Base-by-base conservation (phyloP, 2,329 filamentous ascomycete genomes). In the Metarhizium rileyi region DNA sequence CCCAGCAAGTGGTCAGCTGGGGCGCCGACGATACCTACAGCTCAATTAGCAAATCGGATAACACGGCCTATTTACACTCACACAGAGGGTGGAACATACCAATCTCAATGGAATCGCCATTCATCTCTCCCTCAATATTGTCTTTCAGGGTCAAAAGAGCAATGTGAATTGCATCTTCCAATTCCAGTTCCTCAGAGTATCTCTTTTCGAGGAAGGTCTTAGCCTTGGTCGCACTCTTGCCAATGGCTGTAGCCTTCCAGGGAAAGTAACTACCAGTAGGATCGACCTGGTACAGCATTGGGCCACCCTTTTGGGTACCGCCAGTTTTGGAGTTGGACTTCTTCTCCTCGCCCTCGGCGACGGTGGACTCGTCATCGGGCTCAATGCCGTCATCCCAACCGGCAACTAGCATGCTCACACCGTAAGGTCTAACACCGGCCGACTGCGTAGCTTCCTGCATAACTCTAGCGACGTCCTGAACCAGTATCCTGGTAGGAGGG, bases 151-250 rank as follows among this genome's bases (percentile, higher is more conserved):
- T 98, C 66, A 98, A 75, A 49, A 98, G 79, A 53, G 93, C 93
- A 74, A 98, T 98, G 71, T 98, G 93, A 59, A 98, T 93, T 9
- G 93, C 93, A 70, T 98, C 93, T 72, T 98, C 93, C 55, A 98
- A 76, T 77, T 98, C 93, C 64, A 98, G 73, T 38, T 90, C 90
- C 66, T 98, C 93, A 4, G 90, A 96, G 73, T 97, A 98, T 71
- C 93, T 80, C 84, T 98, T 98, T 79, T 98, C 93, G 66, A 98
- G 72, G 75, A 98, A 98, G 0, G 93, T 98, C 82, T 98, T 98
- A 50, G 93, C 93, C 63, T 90, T 95, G 38, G 93, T 95, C 48
- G 93, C 93, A 65, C 90, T 95, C 81, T 98, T 98, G 64, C 93
- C 93, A 64, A 98, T 98, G 47, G 93, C 93, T 45, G 93, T 98